Base-by-base conservation (phyloP, 2,329 filamentous ascomycete species). In the Fusarium begoniae region DNA sequence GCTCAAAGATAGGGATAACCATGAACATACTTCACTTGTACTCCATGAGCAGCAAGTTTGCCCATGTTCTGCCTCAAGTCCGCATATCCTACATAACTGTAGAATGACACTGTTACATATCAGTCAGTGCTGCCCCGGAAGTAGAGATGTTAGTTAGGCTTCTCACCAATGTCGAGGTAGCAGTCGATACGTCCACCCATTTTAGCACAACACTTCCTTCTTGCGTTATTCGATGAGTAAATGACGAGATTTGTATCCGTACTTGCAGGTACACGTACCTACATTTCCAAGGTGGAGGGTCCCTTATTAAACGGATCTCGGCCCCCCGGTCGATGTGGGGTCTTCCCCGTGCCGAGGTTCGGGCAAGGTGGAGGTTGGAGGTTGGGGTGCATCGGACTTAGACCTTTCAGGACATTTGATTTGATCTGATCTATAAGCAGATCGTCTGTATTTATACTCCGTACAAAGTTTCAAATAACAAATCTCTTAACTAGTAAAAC, bases 121-220 rank as follows among this genome's bases (percentile, higher is more conserved):
- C 37, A 74, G 60, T 74, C 37, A 74, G 62, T 61, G 13, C 45
- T 26, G 17, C 24, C n/a, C 18, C 6, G 9, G 12, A 13, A 17
- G 22, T 9, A 37, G 12, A 12, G 18, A n/a, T 44, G 7, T 15
- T 44, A 11, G 7, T 15, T 44, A 12, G 12, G 20, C 18, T 28
- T 76, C 85, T 69, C 82, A 92, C 91, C 88, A 78, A 91, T 87
- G 81, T 94, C 92, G 63, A 93, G 72, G 78, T 92, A 93, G 56
- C 87, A 88, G 70, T 92, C 90, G 74, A 94, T 92, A 63, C 87
- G 87, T 61, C 87, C 86, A 26, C 84, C 85, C 90, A 93, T 92
- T 12, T 44, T 66, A 43, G 22, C 32, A 20, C 24, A 17, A 30
- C 22, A 6, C 28, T 17, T 51, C 30, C 20, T 6, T 14, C 43